Conservation (phyloP, 805 yeast species). For the Saccharomyces kudriavzevii region DNA sequence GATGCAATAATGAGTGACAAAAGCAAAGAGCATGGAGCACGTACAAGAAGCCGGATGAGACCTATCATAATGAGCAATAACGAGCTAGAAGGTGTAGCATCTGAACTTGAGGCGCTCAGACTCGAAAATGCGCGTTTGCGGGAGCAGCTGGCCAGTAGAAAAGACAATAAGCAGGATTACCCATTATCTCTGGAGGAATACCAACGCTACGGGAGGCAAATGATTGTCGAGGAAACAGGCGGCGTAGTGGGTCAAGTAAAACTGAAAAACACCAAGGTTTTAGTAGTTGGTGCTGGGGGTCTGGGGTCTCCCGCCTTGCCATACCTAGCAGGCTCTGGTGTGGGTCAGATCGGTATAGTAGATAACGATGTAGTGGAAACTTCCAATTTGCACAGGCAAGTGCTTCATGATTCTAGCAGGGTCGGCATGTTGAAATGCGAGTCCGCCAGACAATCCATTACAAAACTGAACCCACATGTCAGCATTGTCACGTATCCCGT, state of each 20-base stretch:
- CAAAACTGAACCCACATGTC: slow-evolving; percentile 61
- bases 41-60: not conserved
- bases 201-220: slow-evolving; percentile 83
- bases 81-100: not conserved
- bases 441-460: slow-evolving; percentile 56
- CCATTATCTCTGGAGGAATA: slow-evolving; percentile 55
- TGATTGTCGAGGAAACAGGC: slow-evolving; percentile 82
- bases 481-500: slow-evolving; percentile 43
- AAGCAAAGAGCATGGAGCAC: not conserved
- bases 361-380: slow-evolving; percentile 80
- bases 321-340: slow-evolving; percentile 81
- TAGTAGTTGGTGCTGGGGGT: slow-evolving; percentile 96
- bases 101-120: slow-evolving; percentile 4
- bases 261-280: slow-evolving; percentile 48
- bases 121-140: slow-evolving; percentile 24
- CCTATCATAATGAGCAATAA: not conserved
- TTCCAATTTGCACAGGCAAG: slow-evolving; percentile 85
- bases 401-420: slow-evolving; percentile 58
- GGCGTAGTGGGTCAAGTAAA: slow-evolving; percentile 41
- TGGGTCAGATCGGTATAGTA: slow-evolving; percentile 76
- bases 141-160: slow-evolving; percentile 5
- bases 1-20: not conserved
- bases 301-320: slow-evolving; percentile 86
- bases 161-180: slow-evolving; percentile 1
- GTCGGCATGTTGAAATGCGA: slow-evolving; percentile 71